Evolutionary conservation across 345 rosid genomes (phyloP), one percentile per base, ranked within the genome.

Genomic region (Eutrema yunnanense): DNA sequence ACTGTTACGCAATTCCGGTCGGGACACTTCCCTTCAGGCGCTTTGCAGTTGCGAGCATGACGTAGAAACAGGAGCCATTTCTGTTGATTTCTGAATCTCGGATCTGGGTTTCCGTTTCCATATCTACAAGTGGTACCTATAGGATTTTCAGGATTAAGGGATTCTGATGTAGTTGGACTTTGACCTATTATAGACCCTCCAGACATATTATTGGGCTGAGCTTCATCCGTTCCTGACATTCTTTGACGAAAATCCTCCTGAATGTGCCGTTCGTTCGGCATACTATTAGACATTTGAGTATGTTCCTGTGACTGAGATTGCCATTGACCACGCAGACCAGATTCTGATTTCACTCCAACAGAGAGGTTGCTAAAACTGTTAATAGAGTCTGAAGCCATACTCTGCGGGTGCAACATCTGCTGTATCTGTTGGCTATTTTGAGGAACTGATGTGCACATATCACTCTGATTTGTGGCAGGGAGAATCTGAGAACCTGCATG

Each of bases 31-130:
- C 96, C 99, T 79, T 90, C 92, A 26, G 98, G 94, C 47, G 94
- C 88, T 68, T 86, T 63, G 83, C 99, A 95, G 62, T 81, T 69
- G 34, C 94, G 91, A 51, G 99, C 94, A 87, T 95, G 99, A 55
- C 90, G 84, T 80, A 95, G 75, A 76, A 92, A 84, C 83, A 95
- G 76, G 70, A 95, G 90, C 99, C 99, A 95, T 68, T 80, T 90
- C 79, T 79, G 86, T 73, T 95, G 99, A 74, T 92, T 86, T 73
- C 81, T 81, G 71, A 88, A 88, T 71, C 87, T 88, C 57, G 79
- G 82, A 50, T 92, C 97, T 64, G 80, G 87, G 77, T 81, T 83
- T 57, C 87, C 83, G 54, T 80, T 86, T 78, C 86, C 86, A 62
- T 84, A 82, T 73, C 76, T 92, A 75, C 62, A 79, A 70, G 82